Evolutionary conservation across 768 basidiomycete species (phyloP).

Genomic region (Pulveroboletus sp.): DNA sequence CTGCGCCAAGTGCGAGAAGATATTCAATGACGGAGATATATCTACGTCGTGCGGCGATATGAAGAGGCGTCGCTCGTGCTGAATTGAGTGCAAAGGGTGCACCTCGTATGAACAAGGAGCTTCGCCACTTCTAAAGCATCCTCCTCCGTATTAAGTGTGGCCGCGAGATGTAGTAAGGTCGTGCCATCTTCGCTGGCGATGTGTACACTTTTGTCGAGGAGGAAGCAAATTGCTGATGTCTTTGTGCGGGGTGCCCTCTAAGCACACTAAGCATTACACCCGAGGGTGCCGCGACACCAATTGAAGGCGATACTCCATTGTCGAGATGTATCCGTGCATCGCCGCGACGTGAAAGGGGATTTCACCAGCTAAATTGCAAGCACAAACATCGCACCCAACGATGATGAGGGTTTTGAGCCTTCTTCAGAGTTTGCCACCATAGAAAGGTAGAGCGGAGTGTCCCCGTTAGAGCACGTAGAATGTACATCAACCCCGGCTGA

Average conservation of each 20-base stretch:
- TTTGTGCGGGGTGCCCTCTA: not conserved
- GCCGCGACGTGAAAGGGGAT: not conserved
- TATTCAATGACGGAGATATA: not conserved
- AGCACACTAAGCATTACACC: not conserved
- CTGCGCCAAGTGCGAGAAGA: not conserved
- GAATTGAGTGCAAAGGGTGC: not conserved
- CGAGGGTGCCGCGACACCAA: not conserved
- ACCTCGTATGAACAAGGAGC: not conserved
- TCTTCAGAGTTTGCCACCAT: not conserved
- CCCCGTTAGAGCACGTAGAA: not conserved
- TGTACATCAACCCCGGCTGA: not conserved
- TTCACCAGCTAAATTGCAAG: not conserved
- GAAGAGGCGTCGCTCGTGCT: not conserved
- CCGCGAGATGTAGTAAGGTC: not conserved
- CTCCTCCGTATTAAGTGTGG: not conserved
- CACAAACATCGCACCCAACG: conserved; percentile 6
- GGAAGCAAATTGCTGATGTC: not conserved
- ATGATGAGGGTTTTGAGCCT: not conserved
- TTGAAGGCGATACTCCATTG: not conserved
- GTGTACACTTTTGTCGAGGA: not conserved
- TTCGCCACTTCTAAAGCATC: not conserved
- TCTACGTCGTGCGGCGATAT: not conserved
- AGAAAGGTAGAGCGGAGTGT: not conserved
- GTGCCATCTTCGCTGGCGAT: not conserved
- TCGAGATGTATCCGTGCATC: not conserved